These are phyloP conservation scores for Stephania cephalantha DNA, from an alignment of 164 flowering plant genomes.

Conservation along the genomic window DNA sequence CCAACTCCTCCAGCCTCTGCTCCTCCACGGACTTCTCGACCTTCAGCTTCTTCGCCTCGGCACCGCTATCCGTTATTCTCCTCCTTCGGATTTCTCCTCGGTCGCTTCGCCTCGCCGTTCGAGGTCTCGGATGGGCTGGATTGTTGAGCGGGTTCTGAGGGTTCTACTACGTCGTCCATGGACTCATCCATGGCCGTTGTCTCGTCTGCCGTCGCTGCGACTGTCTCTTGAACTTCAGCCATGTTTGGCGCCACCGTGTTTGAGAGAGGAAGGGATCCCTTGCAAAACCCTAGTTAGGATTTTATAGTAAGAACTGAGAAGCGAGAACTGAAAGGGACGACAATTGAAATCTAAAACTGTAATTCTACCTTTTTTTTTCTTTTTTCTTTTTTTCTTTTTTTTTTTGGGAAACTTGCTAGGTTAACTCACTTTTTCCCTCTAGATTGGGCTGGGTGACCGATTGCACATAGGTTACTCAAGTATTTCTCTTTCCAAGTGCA, in stretches of 20 bases:
- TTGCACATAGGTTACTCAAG: too few species aligned
- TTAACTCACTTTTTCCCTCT: too few species aligned
- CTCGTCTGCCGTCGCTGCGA: background rate
- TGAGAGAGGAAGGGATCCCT: background rate
- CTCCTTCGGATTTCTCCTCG: conserved; percentile 10
- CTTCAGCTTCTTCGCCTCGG: conserved; percentile 10
- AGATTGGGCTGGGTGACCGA: too few species aligned
- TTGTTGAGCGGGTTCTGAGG: conserved; percentile 2
- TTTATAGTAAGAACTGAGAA: background rate
- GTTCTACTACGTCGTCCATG: conserved; percentile 5
- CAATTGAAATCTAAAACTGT: too few species aligned
- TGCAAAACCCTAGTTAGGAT: conserved; percentile 2
- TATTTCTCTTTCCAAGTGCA: too few species aligned
- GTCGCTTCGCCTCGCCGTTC: conserved; percentile 10
- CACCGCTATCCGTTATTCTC: background rate
- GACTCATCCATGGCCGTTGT: background rate
- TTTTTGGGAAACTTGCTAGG: too few species aligned
- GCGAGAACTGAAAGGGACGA: background rate
- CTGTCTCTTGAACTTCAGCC: conserved; percentile 10
- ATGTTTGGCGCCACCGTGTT: conserved; percentile 1
- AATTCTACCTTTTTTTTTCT: too few species aligned
- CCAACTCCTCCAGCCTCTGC: conserved; percentile 11
- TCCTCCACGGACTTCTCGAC: conserved; percentile 12
- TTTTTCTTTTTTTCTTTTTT: too few species aligned
- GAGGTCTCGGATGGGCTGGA: background rate